Evolutionary conservation across 257 asterid genomes (phyloP), one percentile per base, ranked within the genome.

Genomic region (Ehretia macrophylla): DNA sequence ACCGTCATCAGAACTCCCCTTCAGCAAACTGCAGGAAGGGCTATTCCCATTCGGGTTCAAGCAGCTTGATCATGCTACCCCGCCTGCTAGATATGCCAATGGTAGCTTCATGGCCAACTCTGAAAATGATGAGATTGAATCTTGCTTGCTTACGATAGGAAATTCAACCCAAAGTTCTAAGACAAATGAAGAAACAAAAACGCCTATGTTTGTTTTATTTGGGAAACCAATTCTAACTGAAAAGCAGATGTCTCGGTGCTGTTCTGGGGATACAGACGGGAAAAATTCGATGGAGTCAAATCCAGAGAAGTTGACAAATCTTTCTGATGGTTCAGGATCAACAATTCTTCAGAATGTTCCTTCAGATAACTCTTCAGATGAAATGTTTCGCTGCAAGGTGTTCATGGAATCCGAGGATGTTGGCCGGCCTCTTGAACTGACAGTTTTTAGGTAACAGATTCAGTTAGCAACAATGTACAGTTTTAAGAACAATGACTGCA

Each of bases 151-250:
- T 50, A 78, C 83, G 8, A 67, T 59, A 39, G 90, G 83, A 20
- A 75, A 64, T 19, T 35, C 70, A 8, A 53, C 64, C 10, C 73
- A 65, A 16, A 68, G 51, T 53, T 17, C 39, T 14, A 72, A 72
- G 68, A 58, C 54, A 23, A 64, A 21, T 12, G 65, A 69, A 1
- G 67, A 64, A 27, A 57, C 65, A 17, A 75, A 78, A 61, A 58
- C 58, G 3, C 89, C 89, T 0, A 17, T 10, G 60, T 79, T 87
- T 55, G 19, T 68, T 64, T 67, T 87, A 74, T 87, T 87, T 50
- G 96, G 96, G 2, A 79, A 77, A 56, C 87, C 91, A 8, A 87
- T 87, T 63, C 79, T 73, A 53, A 81, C 91, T 0, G 92, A 85
- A 53, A 84, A 75, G 55, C 94, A 87, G 59, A 78, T 87, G 8